Evolutionary conservation across 495 filamentous ascomycete genomes (phyloP).

Genomic region (Mytilinidion resinicola): DNA sequence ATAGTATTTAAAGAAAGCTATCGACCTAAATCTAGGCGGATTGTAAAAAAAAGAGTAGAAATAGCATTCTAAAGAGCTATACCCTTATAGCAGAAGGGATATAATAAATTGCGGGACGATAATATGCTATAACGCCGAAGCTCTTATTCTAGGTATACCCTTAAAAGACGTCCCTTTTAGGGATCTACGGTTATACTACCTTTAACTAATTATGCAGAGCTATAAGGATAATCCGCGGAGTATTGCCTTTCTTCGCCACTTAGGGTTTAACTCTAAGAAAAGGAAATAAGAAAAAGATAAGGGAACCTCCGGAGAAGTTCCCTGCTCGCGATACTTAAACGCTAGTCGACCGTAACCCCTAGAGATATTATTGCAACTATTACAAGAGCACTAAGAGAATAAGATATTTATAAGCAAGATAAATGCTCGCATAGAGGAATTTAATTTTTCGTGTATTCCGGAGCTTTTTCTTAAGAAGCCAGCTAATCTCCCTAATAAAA

Average conservation of each 20-base stretch:
- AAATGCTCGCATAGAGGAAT: not conserved
- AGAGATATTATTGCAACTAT: not conserved
- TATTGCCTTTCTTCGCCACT: not conserved
- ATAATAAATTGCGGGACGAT: not conserved
- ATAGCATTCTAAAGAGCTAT: not conserved
- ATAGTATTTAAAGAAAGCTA: not conserved
- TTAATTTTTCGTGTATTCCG: not conserved
- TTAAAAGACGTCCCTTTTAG: not conserved
- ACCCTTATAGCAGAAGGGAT: not conserved
- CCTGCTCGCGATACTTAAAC: not conserved
- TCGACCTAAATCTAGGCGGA: not conserved
- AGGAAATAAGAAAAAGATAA: not conserved
- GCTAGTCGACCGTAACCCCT: not conserved
- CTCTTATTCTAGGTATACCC: not conserved
- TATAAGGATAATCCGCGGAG: not conserved
- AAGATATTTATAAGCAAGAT: not conserved
- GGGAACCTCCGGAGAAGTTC: not conserved
- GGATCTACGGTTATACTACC: not conserved
- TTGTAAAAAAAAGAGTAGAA: not conserved
- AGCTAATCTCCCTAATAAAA: not conserved
- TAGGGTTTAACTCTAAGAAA: not conserved
- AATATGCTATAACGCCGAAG: not conserved
- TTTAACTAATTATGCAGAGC: not conserved
- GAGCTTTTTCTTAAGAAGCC: not conserved
- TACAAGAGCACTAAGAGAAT: not conserved